Evolutionary conservation across 2,329 filamentous ascomycete genomes (phyloP), one percentile per base, ranked within the genome.

Genomic region (Colletotrichum endophyticum): DNA sequence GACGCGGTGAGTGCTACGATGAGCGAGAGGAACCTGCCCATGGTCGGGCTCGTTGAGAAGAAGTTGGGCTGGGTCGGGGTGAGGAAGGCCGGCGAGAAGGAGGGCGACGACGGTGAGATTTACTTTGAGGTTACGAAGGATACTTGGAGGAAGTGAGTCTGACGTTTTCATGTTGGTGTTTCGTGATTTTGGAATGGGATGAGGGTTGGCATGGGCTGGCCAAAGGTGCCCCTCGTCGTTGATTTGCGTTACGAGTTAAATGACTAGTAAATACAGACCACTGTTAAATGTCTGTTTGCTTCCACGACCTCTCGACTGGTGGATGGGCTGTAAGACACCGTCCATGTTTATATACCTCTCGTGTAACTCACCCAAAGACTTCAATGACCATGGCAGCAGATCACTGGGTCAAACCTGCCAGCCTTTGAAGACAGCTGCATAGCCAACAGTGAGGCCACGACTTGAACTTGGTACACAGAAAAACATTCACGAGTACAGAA

Each of bases 1-100:
- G 81, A 82, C 63, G 57, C 80, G 67, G 79, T 83, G 8, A 81
- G 81, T 15, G 77, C 82, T 22, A 82, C 76, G 12, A 81, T 78
- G 67, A 39, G 68, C 25, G 77, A 74, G 72, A 73, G 77, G 39
- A 83, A 83, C 44, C 73, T 11, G 59, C 67, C 80, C 56, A 82
- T 82, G 81, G 66, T 80, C 27, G 44, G 39, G 30, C 71, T 82
- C n/a, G 64, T 78, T 0, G 72, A 81, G 16, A 74, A 78, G 30
- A 82, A 79, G 70, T 49, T 83, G 30, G 80, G 80, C 1, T 77
- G 82, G 34, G 66, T 75, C 36, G 79, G 80, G 27, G 68, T 78
- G 2, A 27, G 69, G 39, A 72, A 66, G 62, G 66, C 78, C 3
- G n/a, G 44, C 11, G 44, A 49, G 1, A 53, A 53, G 44, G 44